Evolutionary conservation across 768 basidiomycete species (phyloP).

Genomic region (Pulveroboletus sp.): DNA sequence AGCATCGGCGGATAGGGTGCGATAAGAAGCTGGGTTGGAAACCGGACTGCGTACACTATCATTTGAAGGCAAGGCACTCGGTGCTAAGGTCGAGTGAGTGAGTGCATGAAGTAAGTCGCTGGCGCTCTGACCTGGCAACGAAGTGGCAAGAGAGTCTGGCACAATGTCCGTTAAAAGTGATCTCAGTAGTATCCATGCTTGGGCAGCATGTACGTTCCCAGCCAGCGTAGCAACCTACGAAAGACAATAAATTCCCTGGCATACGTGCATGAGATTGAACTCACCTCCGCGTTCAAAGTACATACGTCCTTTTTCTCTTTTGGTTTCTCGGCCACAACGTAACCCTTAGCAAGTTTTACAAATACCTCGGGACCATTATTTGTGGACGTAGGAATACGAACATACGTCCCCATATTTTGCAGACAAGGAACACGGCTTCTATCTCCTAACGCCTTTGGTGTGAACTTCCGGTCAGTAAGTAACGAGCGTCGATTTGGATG

Average conservation of each 20-base stretch:
- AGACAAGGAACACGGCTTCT: slow-evolving; percentile 43
- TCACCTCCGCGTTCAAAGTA: slow-evolving; percentile 56
- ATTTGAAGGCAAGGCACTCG: slow-evolving; percentile 36
- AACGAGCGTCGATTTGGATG: slow-evolving; percentile 31
- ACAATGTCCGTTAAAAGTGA: slow-evolving; percentile 52
- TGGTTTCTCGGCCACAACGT: slow-evolving; percentile 44
- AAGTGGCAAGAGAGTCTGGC: slow-evolving; percentile 34
- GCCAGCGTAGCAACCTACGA: slow-evolving; percentile 56
- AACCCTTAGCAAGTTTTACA: slow-evolving; percentile 59
- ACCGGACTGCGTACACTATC: slow-evolving; percentile 9
- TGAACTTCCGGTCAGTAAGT: slow-evolving; percentile 30
- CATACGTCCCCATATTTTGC: slow-evolving; percentile 59
- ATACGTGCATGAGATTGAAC: not conserved
- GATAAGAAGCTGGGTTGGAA: slow-evolving; percentile 25
- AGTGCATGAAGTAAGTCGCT: slow-evolving; percentile 26
- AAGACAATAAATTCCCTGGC: not conserved
- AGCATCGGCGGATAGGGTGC: slow-evolving; percentile 26
- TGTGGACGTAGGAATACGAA: slow-evolving; percentile 11
- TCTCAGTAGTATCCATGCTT: slow-evolving; percentile 65
- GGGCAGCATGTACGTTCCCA: slow-evolving; percentile 54
- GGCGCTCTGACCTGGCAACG: slow-evolving; percentile 19
- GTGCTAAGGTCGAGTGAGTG: slow-evolving; percentile 40
- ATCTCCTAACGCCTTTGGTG: slow-evolving; percentile 62
- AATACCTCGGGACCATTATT: slow-evolving; percentile 41
- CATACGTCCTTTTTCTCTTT: slow-evolving; percentile 47